Conservation (phyloP, 495 filamentous ascomycete species). For the Daldinia vernicosa region DNA sequence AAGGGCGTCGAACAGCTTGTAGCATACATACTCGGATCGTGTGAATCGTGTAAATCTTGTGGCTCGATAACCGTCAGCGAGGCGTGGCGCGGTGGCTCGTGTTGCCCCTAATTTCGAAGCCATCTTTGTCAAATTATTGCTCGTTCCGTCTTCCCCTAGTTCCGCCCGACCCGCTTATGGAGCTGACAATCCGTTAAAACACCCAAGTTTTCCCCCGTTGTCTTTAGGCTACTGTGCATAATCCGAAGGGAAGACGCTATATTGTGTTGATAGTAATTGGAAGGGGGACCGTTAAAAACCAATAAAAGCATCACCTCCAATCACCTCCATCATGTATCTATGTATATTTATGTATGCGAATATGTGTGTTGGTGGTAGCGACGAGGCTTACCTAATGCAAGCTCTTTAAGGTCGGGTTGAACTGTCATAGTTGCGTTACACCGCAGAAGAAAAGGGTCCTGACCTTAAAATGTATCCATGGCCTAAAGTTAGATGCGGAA, state of each 20-base stretch:
- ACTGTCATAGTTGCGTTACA: constrained; percentile 35
- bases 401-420: constrained; percentile 28
- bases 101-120: constrained; percentile 34
- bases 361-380: constrained; percentile 13
- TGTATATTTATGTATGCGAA: constrained; percentile 8
- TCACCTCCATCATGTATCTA: background rate
- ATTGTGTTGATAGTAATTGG: constrained; percentile 24
- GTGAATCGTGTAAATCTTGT: constrained; percentile 31
- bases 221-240: constrained; percentile 40
- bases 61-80: constrained; percentile 38
- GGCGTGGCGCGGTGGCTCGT: constrained; percentile 36
- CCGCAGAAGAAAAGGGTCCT: constrained; percentile 29
- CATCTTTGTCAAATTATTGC: constrained; percentile 35
- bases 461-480: constrained; percentile 23
- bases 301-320: constrained; percentile 5
- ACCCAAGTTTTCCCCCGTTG: constrained; percentile 15
- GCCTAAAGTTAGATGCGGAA: constrained; percentile 10
- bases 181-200: constrained; percentile 33
- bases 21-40: constrained; percentile 16
- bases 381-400: constrained; percentile 26
- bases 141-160: constrained; percentile 45
- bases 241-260: constrained; percentile 24
- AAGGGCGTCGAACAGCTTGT: constrained; percentile 13
- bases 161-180: constrained; percentile 43
- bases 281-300: constrained; percentile 5